Evolutionary conservation across 805 yeast genomes (phyloP), one percentile per base, ranked within the genome.

Genomic region (Schizosaccharomyces japonicus): DNA sequence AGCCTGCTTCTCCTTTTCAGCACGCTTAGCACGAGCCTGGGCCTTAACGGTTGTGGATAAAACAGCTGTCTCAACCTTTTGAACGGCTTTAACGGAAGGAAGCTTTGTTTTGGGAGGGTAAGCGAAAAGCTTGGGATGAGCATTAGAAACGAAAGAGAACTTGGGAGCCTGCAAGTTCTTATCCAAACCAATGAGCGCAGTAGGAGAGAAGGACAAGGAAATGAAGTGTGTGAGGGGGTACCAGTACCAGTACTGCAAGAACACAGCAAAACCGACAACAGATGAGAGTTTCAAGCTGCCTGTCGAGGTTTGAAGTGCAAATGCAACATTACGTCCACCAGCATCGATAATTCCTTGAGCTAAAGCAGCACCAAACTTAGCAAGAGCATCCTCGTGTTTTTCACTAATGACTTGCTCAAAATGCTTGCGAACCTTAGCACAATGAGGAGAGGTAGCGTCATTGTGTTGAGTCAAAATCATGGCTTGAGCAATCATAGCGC

Each of bases 271-370:
- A 34, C 98, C 98, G 49, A 85, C 93, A 56, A 90, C 78, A 0
- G 95, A 90, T 62, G 80, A 80, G 59, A 78, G 76, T 63, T 90
- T 87, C 53, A 90, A 70, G 19, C 94, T 83, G 51, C 84, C 92
- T 36, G 94, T 83, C 54, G 84, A 85, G 60, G 85, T 82, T 62
- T 90, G 95, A 47, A 87, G 68, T 55, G 80, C 80, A 53, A 90
- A 84, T 0, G 96, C 84, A n/a, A 80, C 93, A 57, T 90, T 90
- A 60, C 96, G 76, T 10, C 98, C 98, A 63, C 98, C 95, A 8
- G 96, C 98, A 65, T 90, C 95, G 60, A 90, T 77, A 53, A 90
- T 87, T 62, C 98, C 98, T 66, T 87, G 95, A 11, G 94, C 87
- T 46, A 90, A 66, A 15, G 95, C 82, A 28, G 96, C 95, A 60